These are phyloP conservation scores for Saccharomycopsis lassenensis DNA, from an alignment of 805 yeast genomes.

Conservation along the genomic window DNA sequence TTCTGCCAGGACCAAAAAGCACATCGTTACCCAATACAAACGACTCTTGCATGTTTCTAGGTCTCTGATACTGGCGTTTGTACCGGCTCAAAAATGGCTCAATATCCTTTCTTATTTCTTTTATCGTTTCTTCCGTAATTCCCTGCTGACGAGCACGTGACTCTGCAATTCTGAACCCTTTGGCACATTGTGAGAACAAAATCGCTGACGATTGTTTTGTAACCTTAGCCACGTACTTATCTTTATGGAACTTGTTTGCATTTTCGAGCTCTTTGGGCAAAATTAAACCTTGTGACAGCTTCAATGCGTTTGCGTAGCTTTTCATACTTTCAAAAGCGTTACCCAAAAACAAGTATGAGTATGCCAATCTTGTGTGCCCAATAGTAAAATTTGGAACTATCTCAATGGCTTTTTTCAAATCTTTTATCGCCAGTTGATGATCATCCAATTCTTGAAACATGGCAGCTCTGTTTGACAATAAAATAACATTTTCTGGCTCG, in stretches of 20 bases:
- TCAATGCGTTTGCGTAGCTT: slow-evolving; percentile 28
- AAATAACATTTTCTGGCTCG: slow-evolving; percentile 26
- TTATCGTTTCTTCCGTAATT: slow-evolving; percentile 3
- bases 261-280: slow-evolving; percentile 6
- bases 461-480: slow-evolving; percentile 33
- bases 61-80: neutral
- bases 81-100: neutral
- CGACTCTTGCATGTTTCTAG: neutral
- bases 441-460: slow-evolving; percentile 27
- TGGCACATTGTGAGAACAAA: slow-evolving; percentile 5
- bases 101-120: slow-evolving; percentile 5
- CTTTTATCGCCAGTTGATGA: slow-evolving; percentile 28
- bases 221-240: slow-evolving; percentile 5
- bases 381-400: slow-evolving; percentile 28
- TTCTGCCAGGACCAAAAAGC: neutral
- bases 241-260: neutral
- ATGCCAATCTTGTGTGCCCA: slow-evolving; percentile 31
- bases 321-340: slow-evolving; percentile 27
- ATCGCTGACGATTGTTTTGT: slow-evolving; percentile 12
- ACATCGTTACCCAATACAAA: neutral
- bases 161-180: slow-evolving; percentile 12
- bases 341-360: slow-evolving; percentile 27
- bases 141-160: slow-evolving; percentile 16
- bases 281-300: slow-evolving; percentile 16
- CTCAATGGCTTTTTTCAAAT: slow-evolving; percentile 25